Evolutionary conservation across 345 rosid species (phyloP).

Genomic region (Populus tremula): DNA sequence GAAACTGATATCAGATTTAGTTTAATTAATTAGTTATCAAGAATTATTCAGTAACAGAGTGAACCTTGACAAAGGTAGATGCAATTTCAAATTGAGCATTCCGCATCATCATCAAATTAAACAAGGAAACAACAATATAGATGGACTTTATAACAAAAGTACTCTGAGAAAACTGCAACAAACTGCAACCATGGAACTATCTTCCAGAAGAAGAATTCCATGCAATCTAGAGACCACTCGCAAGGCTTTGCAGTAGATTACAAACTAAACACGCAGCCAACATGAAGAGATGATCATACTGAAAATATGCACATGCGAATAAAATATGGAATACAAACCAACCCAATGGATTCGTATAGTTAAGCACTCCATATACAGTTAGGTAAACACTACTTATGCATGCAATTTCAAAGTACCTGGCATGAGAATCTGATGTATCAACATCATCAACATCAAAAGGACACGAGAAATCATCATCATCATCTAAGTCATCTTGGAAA

Average conservation of each 20-base stretch:
- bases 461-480: constrained; percentile 73
- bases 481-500: constrained; percentile 73
- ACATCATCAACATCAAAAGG: constrained; percentile 89
- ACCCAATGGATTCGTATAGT: not conserved
- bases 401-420: constrained; percentile 43
- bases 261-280: not conserved
- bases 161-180: not conserved
- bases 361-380: not conserved
- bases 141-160: not conserved
- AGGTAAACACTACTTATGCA: not conserved
- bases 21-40: too few relatives aligned
- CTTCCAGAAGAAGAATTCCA: not conserved
- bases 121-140: not conserved
- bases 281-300: not conserved
- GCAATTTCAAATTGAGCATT: not conserved
- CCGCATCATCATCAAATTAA: not conserved
- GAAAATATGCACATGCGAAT: not conserved
- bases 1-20: too few relatives aligned
- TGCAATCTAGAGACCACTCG: not conserved
- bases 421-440: constrained; percentile 52
- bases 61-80: not conserved
- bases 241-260: not conserved
- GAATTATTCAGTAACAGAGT: not conserved
- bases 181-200: not conserved
- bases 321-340: not conserved